Conservation (phyloP, 2,329 filamentous ascomycete species). For the Epichloe elymi region DNA sequence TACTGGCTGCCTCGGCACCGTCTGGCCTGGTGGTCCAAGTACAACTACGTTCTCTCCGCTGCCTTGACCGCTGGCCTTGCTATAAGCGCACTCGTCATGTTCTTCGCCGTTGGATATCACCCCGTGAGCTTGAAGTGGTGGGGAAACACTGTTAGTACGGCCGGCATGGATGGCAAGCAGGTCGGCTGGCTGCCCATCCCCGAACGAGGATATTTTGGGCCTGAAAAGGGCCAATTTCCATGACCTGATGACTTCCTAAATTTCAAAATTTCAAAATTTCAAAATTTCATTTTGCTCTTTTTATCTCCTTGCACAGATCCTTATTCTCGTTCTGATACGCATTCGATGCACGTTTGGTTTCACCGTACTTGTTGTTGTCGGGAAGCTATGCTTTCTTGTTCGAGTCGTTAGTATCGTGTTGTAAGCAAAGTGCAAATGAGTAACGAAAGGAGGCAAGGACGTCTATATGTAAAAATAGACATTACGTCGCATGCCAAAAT, state of each 20-base stretch:
- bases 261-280: too few relatives aligned
- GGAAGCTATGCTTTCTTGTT: not conserved
- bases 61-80: conserved; percentile 29
- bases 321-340: too few relatives aligned
- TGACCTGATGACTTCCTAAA: not conserved
- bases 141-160: conserved; percentile 23
- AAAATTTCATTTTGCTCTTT: not conserved
- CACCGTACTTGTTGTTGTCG: not conserved
- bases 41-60: conserved; percentile 32
- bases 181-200: conserved; percentile 11
- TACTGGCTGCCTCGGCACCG: conserved; percentile 21
- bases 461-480: not conserved
- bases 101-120: conserved; percentile 25
- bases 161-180: conserved; percentile 11
- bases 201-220: conserved; percentile 15
- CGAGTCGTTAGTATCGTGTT: not conserved
- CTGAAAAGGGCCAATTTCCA: conserved; percentile 12
- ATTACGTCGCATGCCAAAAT: not conserved
- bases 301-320: too few relatives aligned
- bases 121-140: conserved; percentile 26
- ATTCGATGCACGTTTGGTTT: not conserved
- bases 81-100: conserved; percentile 27
- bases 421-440: not conserved
- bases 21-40: conserved; percentile 32
- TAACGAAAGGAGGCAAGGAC: not conserved